phyloP scores from a whole-genome alignment of 1,139 yeast genomes.

The Kodamaea sp. region DNA sequence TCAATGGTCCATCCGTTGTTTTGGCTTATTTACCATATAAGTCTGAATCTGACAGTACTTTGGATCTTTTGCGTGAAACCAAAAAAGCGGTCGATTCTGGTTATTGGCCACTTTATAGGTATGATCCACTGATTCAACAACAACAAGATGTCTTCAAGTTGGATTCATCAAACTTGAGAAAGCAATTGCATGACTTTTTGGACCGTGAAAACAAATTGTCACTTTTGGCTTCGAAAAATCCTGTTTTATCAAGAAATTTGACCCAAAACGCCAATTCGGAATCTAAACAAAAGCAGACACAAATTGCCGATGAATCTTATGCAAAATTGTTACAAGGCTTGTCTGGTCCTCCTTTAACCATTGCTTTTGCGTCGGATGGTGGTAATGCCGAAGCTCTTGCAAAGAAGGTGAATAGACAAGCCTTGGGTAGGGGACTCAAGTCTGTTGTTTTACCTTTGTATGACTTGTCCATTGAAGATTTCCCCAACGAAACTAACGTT shows the following conservation, averaged over 20 bases:
- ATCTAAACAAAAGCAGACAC: slow-evolving; percentile 56
- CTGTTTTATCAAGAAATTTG: slow-evolving; percentile 75
- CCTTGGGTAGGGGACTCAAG: slow-evolving; percentile 81
- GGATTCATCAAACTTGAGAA: slow-evolving; percentile 79
- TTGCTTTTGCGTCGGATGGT: slow-evolving; percentile 93
- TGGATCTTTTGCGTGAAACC: slow-evolving; percentile 78
- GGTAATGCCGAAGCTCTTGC: slow-evolving; percentile 88
- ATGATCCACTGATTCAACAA: slow-evolving; percentile 55
- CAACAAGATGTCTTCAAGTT: slow-evolving; percentile 61
- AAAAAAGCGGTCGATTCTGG: slow-evolving; percentile 90
- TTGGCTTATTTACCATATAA: slow-evolving; percentile 84
- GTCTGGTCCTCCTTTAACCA: slow-evolving; percentile 88
- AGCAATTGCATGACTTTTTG: slow-evolving; percentile 72
- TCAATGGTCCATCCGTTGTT: slow-evolving; percentile 85
- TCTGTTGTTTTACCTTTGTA: slow-evolving; percentile 79
- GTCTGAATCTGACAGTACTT: slow-evolving; percentile 63
- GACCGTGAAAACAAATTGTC: slow-evolving; percentile 89
- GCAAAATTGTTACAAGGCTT: slow-evolving; percentile 76
- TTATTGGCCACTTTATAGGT: slow-evolving; percentile 93
- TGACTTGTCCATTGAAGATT: slow-evolving; percentile 75
- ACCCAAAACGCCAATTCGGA: slow-evolving; percentile 57
- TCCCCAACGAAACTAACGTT: slow-evolving; percentile 76
- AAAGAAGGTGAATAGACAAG: slow-evolving; percentile 78
- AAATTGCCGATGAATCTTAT: slow-evolving; percentile 74
- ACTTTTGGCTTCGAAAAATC: slow-evolving; percentile 64